Conservation (phyloP, 2,329 filamentous ascomycete species). For the Clonostachys chloroleuca region DNA sequence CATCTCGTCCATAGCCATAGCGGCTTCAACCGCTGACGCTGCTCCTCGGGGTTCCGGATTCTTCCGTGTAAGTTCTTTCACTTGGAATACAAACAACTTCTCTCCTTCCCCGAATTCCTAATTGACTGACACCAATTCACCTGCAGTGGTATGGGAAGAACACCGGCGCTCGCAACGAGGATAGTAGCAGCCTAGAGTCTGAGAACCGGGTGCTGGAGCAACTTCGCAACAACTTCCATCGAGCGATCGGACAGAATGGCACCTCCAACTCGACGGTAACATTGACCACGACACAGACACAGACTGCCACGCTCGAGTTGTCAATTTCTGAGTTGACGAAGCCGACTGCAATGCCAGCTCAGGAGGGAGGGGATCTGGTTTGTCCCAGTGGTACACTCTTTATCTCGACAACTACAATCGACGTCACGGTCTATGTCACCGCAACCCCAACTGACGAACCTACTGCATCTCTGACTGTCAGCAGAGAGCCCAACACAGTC, state of each 20-base stretch:
- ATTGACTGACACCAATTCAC: no score
- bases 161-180: no score
- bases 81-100: no score
- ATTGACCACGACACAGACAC: neutral
- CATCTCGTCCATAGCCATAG: constrained; percentile 15
- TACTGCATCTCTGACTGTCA: neutral
- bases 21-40: constrained; percentile 15
- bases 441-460: constrained; percentile 1
- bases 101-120: no score
- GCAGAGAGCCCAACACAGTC: no score
- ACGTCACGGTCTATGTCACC: constrained; percentile 23
- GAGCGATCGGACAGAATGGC: neutral
- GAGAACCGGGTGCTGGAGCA: no score
- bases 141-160: no score
- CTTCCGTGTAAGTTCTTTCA: neutral
- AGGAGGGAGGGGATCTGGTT: neutral
- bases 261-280: neutral
- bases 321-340: neutral
- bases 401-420: constrained; percentile 22
- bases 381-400: constrained; percentile 15
- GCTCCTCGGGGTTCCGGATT: constrained; percentile 11
- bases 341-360: neutral
- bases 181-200: no score
- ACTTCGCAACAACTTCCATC: neutral
- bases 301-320: neutral